Conservation (phyloP, 257 asterid genomes). For the Misopates orontium region DNA sequence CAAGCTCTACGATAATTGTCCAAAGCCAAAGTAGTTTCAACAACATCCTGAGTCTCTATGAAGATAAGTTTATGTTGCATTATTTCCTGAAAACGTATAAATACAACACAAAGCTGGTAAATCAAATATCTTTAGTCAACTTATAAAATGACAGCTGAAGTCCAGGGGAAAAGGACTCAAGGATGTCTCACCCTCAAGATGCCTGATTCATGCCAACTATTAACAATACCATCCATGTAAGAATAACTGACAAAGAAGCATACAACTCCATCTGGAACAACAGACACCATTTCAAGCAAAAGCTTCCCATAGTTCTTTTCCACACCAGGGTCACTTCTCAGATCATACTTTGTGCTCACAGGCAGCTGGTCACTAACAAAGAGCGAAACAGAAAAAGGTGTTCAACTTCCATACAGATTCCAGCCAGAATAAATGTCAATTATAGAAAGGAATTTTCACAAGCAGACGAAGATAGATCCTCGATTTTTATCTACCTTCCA, state of each 20-base stretch:
- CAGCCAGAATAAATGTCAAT: no score
- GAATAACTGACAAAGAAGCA: conserved; percentile 98
- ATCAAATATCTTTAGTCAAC: neutral
- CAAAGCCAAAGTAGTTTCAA: conserved; percentile 94
- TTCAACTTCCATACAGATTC: conserved; percentile 5
- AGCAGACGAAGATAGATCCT: conserved; percentile 15
- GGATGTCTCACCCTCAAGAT: conserved; percentile 67
- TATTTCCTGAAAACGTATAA: conserved; percentile 64
- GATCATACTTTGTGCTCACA: conserved; percentile 93
- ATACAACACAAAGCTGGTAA: conserved; percentile 18
- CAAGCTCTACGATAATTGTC: conserved; percentile 98
- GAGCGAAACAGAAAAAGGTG: conserved; percentile 13
- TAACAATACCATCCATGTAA: conserved; percentile 97
- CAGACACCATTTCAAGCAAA: conserved; percentile 90
- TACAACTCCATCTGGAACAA: conserved; percentile 97
- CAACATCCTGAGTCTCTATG: conserved; percentile 98
- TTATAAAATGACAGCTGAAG: neutral
- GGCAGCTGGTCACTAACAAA: conserved; percentile 92
- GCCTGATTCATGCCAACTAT: conserved; percentile 98
- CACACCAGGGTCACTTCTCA: conserved; percentile 98
- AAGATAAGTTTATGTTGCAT: conserved; percentile 98
- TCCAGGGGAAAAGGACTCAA: neutral
- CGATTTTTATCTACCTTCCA: conserved; percentile 65
- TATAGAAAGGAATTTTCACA: conserved; percentile 19
- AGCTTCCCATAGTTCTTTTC: conserved; percentile 96